Base-by-base conservation (phyloP, 225 moss, liverwort and hornwort species). In the Lunularia cruciata region DNA sequence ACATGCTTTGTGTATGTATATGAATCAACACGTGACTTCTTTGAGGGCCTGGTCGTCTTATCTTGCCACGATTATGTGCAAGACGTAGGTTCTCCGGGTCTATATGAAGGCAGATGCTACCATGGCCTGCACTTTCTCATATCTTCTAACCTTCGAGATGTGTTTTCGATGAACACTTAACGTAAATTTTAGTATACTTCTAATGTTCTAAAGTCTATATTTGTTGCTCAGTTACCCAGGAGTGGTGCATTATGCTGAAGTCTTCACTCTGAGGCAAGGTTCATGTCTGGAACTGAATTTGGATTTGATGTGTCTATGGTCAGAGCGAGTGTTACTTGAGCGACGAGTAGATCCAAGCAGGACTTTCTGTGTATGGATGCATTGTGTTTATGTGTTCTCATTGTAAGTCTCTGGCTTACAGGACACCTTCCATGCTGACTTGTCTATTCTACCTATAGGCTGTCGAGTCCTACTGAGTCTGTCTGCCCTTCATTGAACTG, bases 21-120 rank as follows among this genome's bases (percentile, higher is more conserved):
- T 69, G 69, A 56, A 69, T 69, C 39, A 56, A 69, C 38, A 30
- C 25, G 27, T 28, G 69, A 42, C 56, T 69, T 27, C 40, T 39
- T 30, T 40, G 27, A 40, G 22, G 11, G 26, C 8, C 39, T 20
- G 38, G 28, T 22, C 40, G 65, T 40, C 31, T 31, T 3, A 3
- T 30, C 51, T 34, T 23, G 14, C 33, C 10, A 51, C 16, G 49
- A 10, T 35, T 49, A 61, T 15, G 36, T 34, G 38, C 14, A 51
- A 67, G 67, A 49, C n/a, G n/a, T 51, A 51, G 13, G 9, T 51
- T 48, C 22, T 37, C 40, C 23, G 13, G 47, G 30, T 8, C n/a
- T 20, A 20, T 26, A 33, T 19, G 30, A 32, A 47, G 67, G 49
- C 67, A 20, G 1, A 19, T 3, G 33, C 51, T 43, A 47, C 30